Evolutionary conservation across 306 rosid species (phyloP).

Genomic region (Cicer pinnatifidum): DNA sequence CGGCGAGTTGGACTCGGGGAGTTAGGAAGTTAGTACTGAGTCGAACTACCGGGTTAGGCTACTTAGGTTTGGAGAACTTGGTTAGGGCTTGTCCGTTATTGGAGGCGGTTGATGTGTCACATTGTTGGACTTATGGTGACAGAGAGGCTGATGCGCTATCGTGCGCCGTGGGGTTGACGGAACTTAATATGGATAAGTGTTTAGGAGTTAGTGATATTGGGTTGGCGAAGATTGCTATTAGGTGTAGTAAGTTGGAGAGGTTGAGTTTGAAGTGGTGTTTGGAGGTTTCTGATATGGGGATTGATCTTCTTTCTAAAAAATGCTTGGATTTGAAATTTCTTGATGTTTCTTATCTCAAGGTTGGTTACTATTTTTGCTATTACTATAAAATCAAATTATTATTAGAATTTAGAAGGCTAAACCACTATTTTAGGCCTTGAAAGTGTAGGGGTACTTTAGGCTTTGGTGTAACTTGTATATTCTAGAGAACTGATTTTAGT

Average conservation of each 20-base stretch:
- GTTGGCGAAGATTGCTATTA: conserved; percentile 59
- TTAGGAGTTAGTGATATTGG: conserved; percentile 66
- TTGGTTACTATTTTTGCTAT: conserved; percentile 17
- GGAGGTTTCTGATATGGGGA: conserved; percentile 71
- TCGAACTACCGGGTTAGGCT: conserved; percentile 61
- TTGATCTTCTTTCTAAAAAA: conserved; percentile 67
- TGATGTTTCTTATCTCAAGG: conserved; percentile 71
- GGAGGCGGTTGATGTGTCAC: conserved; percentile 59
- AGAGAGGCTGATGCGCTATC: conserved; percentile 67
- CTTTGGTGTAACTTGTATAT: no score
- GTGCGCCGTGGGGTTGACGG: conserved; percentile 52
- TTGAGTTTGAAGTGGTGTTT: conserved; percentile 73
- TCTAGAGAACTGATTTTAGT: no score
- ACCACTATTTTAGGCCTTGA: no score
- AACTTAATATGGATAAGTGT: conserved; percentile 66
- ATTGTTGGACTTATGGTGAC: conserved; percentile 62
- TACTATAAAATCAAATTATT: no score
- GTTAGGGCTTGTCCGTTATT: conserved; percentile 53
- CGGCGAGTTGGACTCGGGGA: conserved; percentile 53
- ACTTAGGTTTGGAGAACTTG: conserved; percentile 54
- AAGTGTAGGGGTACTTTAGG: no score
- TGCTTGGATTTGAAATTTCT: conserved; percentile 61
- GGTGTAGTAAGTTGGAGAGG: conserved; percentile 56
- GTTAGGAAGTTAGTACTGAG: conserved; percentile 53
- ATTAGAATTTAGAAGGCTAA: no score